Base-by-base conservation (phyloP, 345 rosid genomes). In the Ailanthus altissimus region DNA sequence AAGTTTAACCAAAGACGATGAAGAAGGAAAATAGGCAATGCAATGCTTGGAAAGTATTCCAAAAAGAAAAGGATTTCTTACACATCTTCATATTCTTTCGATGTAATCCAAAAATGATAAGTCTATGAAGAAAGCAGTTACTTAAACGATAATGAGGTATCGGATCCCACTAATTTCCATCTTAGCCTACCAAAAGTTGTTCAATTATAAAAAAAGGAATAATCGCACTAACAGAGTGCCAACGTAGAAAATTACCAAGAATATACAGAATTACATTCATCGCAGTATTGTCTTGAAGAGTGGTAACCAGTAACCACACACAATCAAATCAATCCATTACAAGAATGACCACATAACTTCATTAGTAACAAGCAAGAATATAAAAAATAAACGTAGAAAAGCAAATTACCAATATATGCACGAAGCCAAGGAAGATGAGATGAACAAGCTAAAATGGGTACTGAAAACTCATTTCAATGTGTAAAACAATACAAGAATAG, bases 1-100 rank as follows among this genome's bases (percentile, higher is more conserved):
- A 38, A 68, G 72, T 68, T 68, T 40, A 68, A 71, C 38, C 63
- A 54, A 68, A 38, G 75, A 38, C 51, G 5, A 11, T 54, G 23
- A 21, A 40, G 42, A 38, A 54, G 8, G 62, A 15, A 36, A 5
- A 21, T 6, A 14, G 9, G 11, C 57, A 45, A 43, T 23, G 11
- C 57, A 45, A 43, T 23, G 2, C 46, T 15, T 6, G 16, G 16
- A 47, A 49, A 68, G 18, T 43, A 68, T 26, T 68, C 49, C 40
- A 49, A 21, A 38, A 26, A 18, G 38, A 32, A n/a, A 4, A 13
- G 58, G 46, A n/a, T 61, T 49, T 21, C 59, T 73, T 28, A 12
- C 20, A 6, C n/a, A 28, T n/a, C 26, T 28, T 23, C 20, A 25
- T 6, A 45, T 32, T 18, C 43, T 59, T 45, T 28, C 16, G 5